Evolutionary conservation across 192 early-diverging fungal genomes (phyloP).

Genomic region (Coemansia sp.): DNA sequence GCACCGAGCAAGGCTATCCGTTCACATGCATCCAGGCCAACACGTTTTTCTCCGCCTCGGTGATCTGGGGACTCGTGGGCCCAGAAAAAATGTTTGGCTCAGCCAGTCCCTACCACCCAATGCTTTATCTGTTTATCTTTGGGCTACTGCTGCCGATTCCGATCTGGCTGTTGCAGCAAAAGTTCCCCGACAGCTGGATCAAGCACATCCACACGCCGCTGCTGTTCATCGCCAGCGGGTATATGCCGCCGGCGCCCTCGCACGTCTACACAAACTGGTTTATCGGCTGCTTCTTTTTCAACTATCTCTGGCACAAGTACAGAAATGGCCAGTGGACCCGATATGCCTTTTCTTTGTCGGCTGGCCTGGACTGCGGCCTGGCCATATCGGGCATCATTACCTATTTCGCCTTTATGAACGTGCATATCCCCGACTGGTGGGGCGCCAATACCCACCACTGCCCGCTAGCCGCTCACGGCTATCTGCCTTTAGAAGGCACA

Average conservation of each 20-base stretch:
- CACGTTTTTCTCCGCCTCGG: slow-evolving; percentile 67
- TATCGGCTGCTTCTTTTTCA: slow-evolving; percentile 65
- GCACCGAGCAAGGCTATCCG: slow-evolving; percentile 57
- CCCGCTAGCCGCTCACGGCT: slow-evolving; percentile 31
- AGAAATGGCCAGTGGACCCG: slow-evolving; percentile 61
- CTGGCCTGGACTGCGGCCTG: slow-evolving; percentile 56
- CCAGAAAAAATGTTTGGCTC: slow-evolving; percentile 66
- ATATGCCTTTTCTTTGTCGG: slow-evolving; percentile 59
- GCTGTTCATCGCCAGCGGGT: slow-evolving; percentile 59
- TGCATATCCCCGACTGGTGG: slow-evolving; percentile 49
- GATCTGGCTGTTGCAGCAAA: slow-evolving; percentile 59
- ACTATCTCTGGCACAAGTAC: slow-evolving; percentile 66
- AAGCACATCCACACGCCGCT: slow-evolving; percentile 68
- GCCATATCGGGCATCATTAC: slow-evolving; percentile 51
- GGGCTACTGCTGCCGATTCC: slow-evolving; percentile 71
- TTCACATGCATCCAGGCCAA: slow-evolving; percentile 63
- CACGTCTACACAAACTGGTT: slow-evolving; percentile 53
- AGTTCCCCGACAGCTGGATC: slow-evolving; percentile 63
- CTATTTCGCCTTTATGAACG: slow-evolving; percentile 43
- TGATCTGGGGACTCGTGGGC: slow-evolving; percentile 79
- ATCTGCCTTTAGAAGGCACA: background rate
- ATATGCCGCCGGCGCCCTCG: slow-evolving; percentile 61
- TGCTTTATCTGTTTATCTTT: slow-evolving; percentile 56
- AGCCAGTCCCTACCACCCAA: slow-evolving; percentile 56
- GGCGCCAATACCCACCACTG: slow-evolving; percentile 37